These are phyloP conservation scores for Orbilia ellipsospora DNA, from an alignment of 2,329 filamentous ascomycete genomes.

Conservation along the genomic window DNA sequence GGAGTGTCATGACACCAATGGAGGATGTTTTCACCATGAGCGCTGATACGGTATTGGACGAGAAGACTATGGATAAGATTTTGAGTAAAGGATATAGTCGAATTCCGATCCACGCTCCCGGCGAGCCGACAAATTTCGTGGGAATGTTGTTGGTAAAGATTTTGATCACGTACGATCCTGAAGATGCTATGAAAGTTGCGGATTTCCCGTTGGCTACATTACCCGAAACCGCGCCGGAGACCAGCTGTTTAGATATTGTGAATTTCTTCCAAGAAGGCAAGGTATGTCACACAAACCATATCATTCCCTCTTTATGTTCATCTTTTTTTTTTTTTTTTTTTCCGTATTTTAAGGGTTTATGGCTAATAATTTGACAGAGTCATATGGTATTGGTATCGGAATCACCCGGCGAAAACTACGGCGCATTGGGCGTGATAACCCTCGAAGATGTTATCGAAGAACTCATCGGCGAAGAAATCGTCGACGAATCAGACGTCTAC, in stretches of 20 bases:
- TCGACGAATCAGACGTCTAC: slow-evolving; percentile 98
- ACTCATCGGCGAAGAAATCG: slow-evolving; percentile 98
- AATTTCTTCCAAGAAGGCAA: slow-evolving; percentile 99
- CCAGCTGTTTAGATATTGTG: slow-evolving; percentile 96
- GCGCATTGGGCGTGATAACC: slow-evolving; percentile 91
- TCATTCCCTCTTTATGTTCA: neutral
- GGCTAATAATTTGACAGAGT: slow-evolving; percentile 12
- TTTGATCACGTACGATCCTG: slow-evolving; percentile 96
- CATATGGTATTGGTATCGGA: slow-evolving; percentile 98
- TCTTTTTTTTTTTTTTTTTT: neutral
- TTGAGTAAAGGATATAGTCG: slow-evolving; percentile 93
- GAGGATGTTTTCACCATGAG: slow-evolving; percentile 96
- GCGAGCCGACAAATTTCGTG: slow-evolving; percentile 87
- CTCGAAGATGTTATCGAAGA: slow-evolving; percentile 98
- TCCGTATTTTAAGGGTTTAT: too few species aligned
- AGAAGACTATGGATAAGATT: slow-evolving; percentile 93
- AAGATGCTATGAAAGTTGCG: slow-evolving; percentile 84
- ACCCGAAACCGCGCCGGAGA: slow-evolving; percentile 93
- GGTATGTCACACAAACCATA: slow-evolving; percentile 18
- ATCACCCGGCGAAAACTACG: slow-evolving; percentile 86
- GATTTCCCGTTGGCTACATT: slow-evolving; percentile 94
- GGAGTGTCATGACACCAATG: slow-evolving; percentile 98
- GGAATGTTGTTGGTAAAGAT: slow-evolving; percentile 99
- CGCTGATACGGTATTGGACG: slow-evolving; percentile 91
- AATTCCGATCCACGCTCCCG: slow-evolving; percentile 90